These are phyloP conservation scores for Cylindrodendrum hubeiense DNA, from an alignment of 2,329 filamentous ascomycete species.

Conservation along the genomic window DNA sequence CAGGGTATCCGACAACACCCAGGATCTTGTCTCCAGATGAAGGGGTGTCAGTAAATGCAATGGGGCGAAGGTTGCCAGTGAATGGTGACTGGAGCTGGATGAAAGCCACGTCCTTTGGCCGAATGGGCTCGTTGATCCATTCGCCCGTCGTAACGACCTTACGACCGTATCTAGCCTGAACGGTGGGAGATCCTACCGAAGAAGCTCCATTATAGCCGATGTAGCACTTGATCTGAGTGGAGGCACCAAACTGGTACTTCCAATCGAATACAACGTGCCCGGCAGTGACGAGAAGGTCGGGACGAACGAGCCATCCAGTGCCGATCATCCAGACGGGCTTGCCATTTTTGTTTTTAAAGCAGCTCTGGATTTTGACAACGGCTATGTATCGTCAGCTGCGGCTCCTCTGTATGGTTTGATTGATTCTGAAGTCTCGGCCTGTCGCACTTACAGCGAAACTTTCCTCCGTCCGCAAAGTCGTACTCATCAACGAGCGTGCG, in stretches of 20 bases:
- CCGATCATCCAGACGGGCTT: conserved; percentile 35
- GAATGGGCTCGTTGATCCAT: conserved; percentile 14
- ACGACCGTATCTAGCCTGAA: conserved; percentile 9
- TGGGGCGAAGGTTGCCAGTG: no score
- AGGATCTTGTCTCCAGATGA: no score
- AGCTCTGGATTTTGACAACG: conserved; percentile 33
- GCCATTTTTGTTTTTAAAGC: conserved; percentile 18
- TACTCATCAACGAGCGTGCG: no score
- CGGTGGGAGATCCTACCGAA: background rate
- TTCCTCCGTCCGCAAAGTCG: no score
- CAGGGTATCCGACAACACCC: no score
- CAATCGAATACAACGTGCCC: conserved; percentile 39
- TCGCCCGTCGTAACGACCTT: conserved; percentile 17
- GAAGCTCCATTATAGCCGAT: conserved; percentile 45
- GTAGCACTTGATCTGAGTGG: conserved; percentile 47
- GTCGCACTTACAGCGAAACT: no score
- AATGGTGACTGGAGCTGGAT: conserved; percentile 1
- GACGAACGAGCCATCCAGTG: conserved; percentile 22
- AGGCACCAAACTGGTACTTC: conserved; percentile 33
- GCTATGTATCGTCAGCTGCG: conserved; percentile 14
- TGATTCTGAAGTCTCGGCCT: no score
- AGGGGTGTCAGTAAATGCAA: no score
- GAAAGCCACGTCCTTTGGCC: conserved; percentile 22
- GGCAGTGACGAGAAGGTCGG: conserved; percentile 27
- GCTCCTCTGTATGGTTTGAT: no score